A percentile compares a stretch with the other conserved stretches of the same genome.
Conservation (phyloP, 1,284 basidiomycete genomes). For the Ceratobasidium sp. region DNA sequence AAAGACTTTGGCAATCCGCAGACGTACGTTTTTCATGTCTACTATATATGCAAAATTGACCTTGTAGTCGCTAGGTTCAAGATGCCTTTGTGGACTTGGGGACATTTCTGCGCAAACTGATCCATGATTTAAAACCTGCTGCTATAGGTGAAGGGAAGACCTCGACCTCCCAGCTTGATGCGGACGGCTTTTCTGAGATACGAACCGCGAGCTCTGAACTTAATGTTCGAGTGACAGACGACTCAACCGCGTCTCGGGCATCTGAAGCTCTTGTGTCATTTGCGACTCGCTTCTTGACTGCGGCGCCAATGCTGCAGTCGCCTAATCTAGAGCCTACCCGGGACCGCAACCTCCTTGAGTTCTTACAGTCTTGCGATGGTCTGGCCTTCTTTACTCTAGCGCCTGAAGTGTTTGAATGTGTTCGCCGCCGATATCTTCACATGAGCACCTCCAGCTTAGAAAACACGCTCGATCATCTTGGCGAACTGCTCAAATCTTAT, state of each 20-base stretch:
- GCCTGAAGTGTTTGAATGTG: conserved; percentile 65
- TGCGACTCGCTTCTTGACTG: conserved; percentile 59
- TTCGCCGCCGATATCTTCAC: conserved; percentile 65
- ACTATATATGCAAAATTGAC: conserved; percentile 5
- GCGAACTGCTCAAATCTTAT: conserved; percentile 62
- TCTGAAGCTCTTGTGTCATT: conserved; percentile 39
- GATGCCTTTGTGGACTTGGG: conserved; percentile 62
- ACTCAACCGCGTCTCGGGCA: neutral
- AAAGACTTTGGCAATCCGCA: conserved; percentile 67
- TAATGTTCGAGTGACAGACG: conserved; percentile 12
- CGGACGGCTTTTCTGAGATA: conserved; percentile 38
- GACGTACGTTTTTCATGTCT: conserved; percentile 62
- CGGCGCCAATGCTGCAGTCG: conserved; percentile 69
- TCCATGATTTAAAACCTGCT: conserved; percentile 21
- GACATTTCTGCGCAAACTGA: conserved; percentile 27
- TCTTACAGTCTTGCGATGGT: conserved; percentile 64
- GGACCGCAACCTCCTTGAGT: conserved; percentile 71
- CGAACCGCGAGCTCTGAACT: conserved; percentile 28
- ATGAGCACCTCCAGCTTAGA: conserved; percentile 65
- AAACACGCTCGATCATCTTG: conserved; percentile 65
- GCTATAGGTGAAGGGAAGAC: conserved; percentile 18
- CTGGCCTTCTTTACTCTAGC: conserved; percentile 68
- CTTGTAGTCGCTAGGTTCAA: conserved; percentile 61
- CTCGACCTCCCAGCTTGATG: neutral
- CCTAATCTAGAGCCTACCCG: conserved; percentile 66